Evolutionary conservation across 2,329 filamentous ascomycete species (phyloP).

Genomic region (Trichoderma lentiforme): DNA sequence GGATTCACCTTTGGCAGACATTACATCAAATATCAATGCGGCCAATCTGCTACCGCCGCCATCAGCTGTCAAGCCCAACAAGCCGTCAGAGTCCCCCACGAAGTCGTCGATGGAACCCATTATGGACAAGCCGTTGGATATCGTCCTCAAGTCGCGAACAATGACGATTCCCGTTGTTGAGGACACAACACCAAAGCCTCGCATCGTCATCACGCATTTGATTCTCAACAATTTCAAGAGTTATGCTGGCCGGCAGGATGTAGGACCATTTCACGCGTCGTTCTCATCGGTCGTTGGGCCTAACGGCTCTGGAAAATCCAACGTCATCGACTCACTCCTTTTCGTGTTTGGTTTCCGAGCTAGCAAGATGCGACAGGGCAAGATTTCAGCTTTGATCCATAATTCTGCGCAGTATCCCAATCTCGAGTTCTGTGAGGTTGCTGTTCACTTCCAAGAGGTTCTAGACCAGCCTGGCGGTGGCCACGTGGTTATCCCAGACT

Average conservation of each 20-base stretch:
- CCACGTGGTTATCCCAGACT: conserved; percentile 75
- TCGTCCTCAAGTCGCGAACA: conserved; percentile 81
- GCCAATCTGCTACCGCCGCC: conserved; percentile 30
- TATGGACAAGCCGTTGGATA: conserved; percentile 88
- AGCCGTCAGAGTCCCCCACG: conserved; percentile 39
- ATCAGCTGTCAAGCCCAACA: conserved; percentile 64
- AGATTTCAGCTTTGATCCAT: conserved; percentile 95
- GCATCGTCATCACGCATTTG: conserved; percentile 89
- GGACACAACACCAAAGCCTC: conserved; percentile 71
- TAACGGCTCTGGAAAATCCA: conserved; percentile 97
- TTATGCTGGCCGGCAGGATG: conserved; percentile 91
- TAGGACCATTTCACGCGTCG: conserved; percentile 93
- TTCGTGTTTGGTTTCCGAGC: conserved; percentile 99
- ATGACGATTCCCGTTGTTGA: conserved; percentile 66
- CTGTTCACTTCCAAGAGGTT: conserved; percentile 94
- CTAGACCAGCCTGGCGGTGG: conserved; percentile 78
- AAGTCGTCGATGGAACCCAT: conserved; percentile 59
- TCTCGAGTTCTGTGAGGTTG: conserved; percentile 88
- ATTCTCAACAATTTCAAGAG: conserved; percentile 98
- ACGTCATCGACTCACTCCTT: conserved; percentile 94
- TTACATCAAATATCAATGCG: conserved; percentile 64
- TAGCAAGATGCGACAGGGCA: conserved; percentile 98
- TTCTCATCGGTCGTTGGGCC: conserved; percentile 98
- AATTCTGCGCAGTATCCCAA: conserved; percentile 87
- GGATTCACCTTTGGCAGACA: conserved; percentile 65